phyloP scores from a whole-genome alignment of 495 filamentous ascomycete species.

The Neurospora sp. region DNA sequence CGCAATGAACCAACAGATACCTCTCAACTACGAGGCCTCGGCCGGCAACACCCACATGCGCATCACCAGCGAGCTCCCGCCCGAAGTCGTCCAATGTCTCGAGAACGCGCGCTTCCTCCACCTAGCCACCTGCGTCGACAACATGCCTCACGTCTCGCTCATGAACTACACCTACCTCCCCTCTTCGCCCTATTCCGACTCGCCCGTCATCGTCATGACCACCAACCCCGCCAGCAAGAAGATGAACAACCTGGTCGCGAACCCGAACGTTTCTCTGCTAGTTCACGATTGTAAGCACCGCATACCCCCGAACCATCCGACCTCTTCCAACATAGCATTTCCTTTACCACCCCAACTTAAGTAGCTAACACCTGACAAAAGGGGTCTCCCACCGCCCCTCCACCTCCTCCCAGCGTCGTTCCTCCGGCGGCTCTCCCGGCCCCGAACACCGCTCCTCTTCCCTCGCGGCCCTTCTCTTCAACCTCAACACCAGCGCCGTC shows the following conservation, averaged over 20 bases:
- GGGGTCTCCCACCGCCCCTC: conserved; percentile 87
- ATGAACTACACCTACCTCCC: conserved; percentile 99
- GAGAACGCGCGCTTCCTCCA: conserved; percentile 97
- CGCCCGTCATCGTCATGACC: conserved; percentile 83
- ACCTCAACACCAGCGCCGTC: conserved; percentile 79
- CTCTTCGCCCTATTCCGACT: conserved; percentile 57
- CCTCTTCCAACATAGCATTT: neutral
- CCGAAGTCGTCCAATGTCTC: conserved; percentile 79
- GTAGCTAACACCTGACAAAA: conserved; percentile 2
- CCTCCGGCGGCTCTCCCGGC: conserved; percentile 50
- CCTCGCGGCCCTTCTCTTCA: conserved; percentile 71
- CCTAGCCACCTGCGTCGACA: conserved; percentile 75
- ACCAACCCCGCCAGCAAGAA: conserved; percentile 83
- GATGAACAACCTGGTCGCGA: conserved; percentile 73
- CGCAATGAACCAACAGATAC: conserved; percentile 40
- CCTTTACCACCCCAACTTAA: neutral
- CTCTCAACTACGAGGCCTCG: conserved; percentile 67
- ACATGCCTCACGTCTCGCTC: conserved; percentile 85
- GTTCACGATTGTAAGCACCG: conserved; percentile 75
- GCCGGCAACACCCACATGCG: conserved; percentile 61
- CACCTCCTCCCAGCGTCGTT: conserved; percentile 54
- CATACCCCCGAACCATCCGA: neutral
- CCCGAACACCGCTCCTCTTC: conserved; percentile 50
- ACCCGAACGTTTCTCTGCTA: conserved; percentile 86
- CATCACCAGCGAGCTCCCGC: conserved; percentile 57